phyloP scores from a whole-genome alignment of 768 basidiomycete species.

The Termitomyces sp. region DNA sequence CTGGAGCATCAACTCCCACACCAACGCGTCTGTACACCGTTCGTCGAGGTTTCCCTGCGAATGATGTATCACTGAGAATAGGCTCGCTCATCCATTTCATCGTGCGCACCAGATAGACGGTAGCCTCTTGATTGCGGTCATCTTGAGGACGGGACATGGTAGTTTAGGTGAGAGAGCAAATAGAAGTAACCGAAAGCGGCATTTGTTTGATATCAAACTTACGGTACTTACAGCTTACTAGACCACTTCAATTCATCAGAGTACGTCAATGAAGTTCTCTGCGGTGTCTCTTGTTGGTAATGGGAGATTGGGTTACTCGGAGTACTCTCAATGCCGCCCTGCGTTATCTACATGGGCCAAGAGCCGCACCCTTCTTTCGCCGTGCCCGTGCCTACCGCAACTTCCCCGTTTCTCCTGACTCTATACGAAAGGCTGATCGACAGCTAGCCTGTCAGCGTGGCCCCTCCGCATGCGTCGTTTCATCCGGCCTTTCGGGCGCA shows the following conservation, averaged over 20 bases:
- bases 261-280: conserved; percentile 7
- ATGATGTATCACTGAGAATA: conserved; percentile 2
- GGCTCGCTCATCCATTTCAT: background rate
- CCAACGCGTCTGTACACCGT: conserved; percentile 85
- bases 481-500: conserved; percentile 2
- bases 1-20: conserved; percentile 99
- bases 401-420: conserved; percentile 10
- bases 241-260: background rate
- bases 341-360: conserved; percentile 3
- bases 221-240: background rate
- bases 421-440: conserved; percentile 7
- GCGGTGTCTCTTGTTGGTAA: background rate
- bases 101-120: conserved; percentile 71
- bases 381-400: conserved; percentile 7
- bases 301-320: background rate
- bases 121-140: conserved; percentile 90
- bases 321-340: background rate
- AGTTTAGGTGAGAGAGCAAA: conserved; percentile 8
- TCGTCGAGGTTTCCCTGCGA: conserved; percentile 94
- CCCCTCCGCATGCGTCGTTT: conserved; percentile 4
- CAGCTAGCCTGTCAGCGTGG: conserved; percentile 9
- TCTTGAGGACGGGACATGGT: conserved; percentile 73
- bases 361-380: conserved; percentile 9
- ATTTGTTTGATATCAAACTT: conserved; percentile 9
- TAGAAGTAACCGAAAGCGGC: background rate